phyloP scores from a whole-genome alignment of 2,329 filamentous ascomycete genomes.

The Cordyceps cicadae region DNA sequence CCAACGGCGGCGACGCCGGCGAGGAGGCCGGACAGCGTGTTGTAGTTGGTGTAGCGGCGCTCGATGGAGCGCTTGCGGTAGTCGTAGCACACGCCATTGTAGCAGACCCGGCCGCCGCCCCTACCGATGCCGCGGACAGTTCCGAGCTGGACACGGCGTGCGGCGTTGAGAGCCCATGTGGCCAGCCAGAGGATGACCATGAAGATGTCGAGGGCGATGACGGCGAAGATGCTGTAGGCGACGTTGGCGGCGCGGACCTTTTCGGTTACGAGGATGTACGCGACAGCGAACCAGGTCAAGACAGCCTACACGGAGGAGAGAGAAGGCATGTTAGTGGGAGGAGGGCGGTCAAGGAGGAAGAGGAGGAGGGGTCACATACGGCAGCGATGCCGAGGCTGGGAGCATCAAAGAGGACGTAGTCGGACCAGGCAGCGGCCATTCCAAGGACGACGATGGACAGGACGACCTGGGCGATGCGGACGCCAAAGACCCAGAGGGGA shows the following conservation, averaged over 20 bases:
- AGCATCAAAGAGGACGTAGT: conserved; percentile 7
- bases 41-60: background rate
- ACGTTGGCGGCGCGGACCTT: conserved; percentile 26
- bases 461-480: conserved; percentile 34
- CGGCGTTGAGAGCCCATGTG: conserved; percentile 19
- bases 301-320: conserved; percentile 25
- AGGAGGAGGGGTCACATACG: conserved; percentile 12
- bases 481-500: conserved; percentile 34
- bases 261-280: conserved; percentile 35
- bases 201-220: conserved; percentile 35
- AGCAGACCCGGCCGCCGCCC: background rate
- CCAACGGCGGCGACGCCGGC: conserved; percentile 35
- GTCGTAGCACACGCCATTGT: conserved; percentile 18
- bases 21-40: conserved; percentile 16
- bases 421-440: conserved; percentile 24
- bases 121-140: background rate
- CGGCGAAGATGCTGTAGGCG: conserved; percentile 36
- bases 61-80: conserved; percentile 8
- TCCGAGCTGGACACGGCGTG: conserved; percentile 1
- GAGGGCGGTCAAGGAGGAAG: background rate
- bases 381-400: conserved; percentile 27
- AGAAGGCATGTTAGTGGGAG: conserved; percentile 8
- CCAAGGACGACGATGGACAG: conserved; percentile 35
- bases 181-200: conserved; percentile 41
- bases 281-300: conserved; percentile 37